Conservation (phyloP, 306 rosid species). For the Amphicarpaea edgeworthii region DNA sequence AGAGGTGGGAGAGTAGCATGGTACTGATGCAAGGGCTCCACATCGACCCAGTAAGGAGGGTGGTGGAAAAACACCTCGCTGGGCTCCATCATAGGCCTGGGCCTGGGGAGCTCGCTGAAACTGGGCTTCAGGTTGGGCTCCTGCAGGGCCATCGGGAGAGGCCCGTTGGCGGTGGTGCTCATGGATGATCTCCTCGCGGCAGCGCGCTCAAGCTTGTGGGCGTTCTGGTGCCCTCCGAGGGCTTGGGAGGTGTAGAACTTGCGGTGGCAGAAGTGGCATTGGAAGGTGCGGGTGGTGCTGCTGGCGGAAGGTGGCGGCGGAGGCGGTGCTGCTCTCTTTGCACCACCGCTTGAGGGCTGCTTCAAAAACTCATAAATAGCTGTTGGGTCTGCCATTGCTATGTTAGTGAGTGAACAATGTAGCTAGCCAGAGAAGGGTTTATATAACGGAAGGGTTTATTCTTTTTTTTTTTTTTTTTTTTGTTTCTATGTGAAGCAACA, state of each 20-base stretch:
- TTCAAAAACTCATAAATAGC: slow-evolving; percentile 55
- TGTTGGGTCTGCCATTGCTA: slow-evolving; percentile 56
- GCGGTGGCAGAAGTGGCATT: slow-evolving; percentile 73
- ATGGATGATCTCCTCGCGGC: slow-evolving; percentile 51
- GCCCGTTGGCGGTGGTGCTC: background rate
- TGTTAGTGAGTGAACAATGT: background rate
- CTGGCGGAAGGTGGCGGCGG: background rate
- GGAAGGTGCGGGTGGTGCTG: slow-evolving; percentile 50
- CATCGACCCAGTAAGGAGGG: slow-evolving; percentile 44
- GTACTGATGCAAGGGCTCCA: slow-evolving; percentile 40
- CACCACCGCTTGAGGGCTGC: slow-evolving; percentile 24
- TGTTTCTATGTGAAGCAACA: background rate
- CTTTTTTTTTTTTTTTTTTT: background rate
- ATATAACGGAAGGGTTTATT: background rate
- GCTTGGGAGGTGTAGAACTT: slow-evolving; percentile 87
- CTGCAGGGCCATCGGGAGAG: background rate
- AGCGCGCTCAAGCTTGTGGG: slow-evolving; percentile 89
- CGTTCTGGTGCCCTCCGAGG: slow-evolving; percentile 95
- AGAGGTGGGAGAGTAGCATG: too few species aligned
- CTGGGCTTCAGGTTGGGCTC: too few species aligned
- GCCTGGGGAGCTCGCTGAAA: too few species aligned
- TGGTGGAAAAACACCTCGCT: slow-evolving; percentile 31
- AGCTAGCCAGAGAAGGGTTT: background rate
- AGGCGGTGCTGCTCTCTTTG: slow-evolving; percentile 3
- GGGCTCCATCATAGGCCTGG: background rate